These are phyloP conservation scores for Ogataea neopini DNA, from an alignment of 805 yeast species.

Conservation along the genomic window DNA sequence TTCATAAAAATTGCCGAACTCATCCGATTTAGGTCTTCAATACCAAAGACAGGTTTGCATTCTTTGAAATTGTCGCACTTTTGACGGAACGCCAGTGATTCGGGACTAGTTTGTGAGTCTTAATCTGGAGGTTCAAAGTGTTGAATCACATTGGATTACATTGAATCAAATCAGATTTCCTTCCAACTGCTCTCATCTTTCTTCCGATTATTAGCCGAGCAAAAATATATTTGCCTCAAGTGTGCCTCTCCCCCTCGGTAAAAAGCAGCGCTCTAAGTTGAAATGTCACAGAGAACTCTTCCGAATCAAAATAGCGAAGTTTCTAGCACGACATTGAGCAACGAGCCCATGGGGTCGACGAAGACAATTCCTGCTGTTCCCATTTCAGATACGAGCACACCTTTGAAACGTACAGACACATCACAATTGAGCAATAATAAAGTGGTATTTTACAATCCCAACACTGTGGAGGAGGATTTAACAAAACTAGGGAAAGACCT, in stretches of 20 bases:
- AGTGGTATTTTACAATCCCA: slow-evolving; percentile 2
- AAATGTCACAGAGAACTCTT: not conserved
- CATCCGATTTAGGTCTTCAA: too few relatives aligned
- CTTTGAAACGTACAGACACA: slow-evolving; percentile 5
- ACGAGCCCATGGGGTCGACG: not conserved
- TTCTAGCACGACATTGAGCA: slow-evolving; percentile 7
- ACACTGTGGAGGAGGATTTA: slow-evolving; percentile 38
- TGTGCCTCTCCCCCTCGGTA: too few relatives aligned
- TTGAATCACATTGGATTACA: not conserved
- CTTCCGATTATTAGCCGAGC: not conserved
- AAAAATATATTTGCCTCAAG: not conserved
- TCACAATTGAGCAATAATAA: not conserved
- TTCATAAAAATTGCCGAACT: too few relatives aligned
- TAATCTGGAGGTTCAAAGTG: not conserved
- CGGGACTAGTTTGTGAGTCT: not conserved
- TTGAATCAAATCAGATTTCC: too few relatives aligned
- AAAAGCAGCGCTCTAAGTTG: not conserved
- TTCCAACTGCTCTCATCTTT: too few relatives aligned
- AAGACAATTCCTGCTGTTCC: not conserved
- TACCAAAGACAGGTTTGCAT: not conserved
- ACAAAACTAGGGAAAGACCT: slow-evolving; percentile 50
- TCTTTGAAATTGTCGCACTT: not conserved
- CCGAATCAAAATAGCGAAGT: slow-evolving; percentile 4
- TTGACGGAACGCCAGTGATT: not conserved
- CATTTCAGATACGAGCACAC: slow-evolving; percentile 1